phyloP scores from a whole-genome alignment of 768 basidiomycete species.

The Lactarius hengduanensis region DNA sequence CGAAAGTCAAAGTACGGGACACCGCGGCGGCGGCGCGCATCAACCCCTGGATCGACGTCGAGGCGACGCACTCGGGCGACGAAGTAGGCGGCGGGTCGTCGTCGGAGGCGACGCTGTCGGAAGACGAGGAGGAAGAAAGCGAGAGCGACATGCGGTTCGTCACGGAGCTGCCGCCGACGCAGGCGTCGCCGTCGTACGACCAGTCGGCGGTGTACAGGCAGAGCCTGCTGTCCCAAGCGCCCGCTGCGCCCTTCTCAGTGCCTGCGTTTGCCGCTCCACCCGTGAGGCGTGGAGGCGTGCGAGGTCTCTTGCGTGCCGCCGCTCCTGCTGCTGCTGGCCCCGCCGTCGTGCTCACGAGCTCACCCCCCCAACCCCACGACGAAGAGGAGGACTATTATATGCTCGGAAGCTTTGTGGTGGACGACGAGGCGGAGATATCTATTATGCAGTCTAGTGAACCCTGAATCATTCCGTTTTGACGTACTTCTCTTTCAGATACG shows the following conservation, averaged over 20 bases:
- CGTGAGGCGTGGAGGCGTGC: conserved; percentile 42
- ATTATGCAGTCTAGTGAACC: conserved; percentile 37
- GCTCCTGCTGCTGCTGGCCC: conserved; percentile 34
- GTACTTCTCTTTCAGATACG: not conserved
- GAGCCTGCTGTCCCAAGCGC: conserved; percentile 71
- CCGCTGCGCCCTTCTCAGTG: conserved; percentile 34
- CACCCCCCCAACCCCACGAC: conserved; percentile 50
- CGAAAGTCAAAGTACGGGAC: conserved; percentile 34
- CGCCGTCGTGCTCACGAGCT: conserved; percentile 51
- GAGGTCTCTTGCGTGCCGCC: conserved; percentile 30
- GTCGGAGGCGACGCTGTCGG: conserved; percentile 51
- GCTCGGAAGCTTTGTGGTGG: conserved; percentile 77
- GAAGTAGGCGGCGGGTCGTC: conserved; percentile 51
- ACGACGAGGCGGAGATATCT: conserved; percentile 69
- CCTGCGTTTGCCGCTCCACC: conserved; percentile 60
- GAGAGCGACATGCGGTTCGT: conserved; percentile 71
- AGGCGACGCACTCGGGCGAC: conserved; percentile 78
- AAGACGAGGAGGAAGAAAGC: conserved; percentile 41
- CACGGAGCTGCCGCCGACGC: conserved; percentile 61
- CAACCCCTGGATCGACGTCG: conserved; percentile 59
- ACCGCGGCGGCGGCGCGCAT: conserved; percentile 38
- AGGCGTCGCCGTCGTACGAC: conserved; percentile 68
- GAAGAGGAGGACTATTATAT: conserved; percentile 63
- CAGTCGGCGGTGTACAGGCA: conserved; percentile 68
- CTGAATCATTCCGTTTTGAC: not conserved